A percentile compares a stretch with the other conserved stretches of the same genome.
These are phyloP conservation scores for Fraxinus xanthoxyloides DNA, from an alignment of 305 asterid species.

Conservation along the genomic window DNA sequence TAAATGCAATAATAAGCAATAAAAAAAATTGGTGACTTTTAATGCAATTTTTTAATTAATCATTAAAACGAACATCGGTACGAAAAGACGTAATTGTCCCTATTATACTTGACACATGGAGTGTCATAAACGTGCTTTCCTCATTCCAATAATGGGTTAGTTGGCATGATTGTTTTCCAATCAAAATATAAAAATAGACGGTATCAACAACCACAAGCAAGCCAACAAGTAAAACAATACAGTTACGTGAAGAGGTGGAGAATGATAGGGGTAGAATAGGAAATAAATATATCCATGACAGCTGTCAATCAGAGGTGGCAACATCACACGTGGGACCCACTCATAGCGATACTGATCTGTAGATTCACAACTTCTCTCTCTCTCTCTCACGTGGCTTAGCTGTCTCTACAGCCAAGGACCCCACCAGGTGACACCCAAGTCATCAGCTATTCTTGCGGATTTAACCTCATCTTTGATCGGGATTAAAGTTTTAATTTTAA, in stretches of 20 bases:
- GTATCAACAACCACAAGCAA: not conserved
- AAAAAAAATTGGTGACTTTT: not conserved
- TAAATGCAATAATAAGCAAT: not conserved
- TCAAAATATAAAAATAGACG: no score
- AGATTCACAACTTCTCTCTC: not conserved
- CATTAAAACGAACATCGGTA: not conserved
- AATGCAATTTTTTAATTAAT: not conserved
- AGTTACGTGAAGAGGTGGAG: conserved; percentile 10
- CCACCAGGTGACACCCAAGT: not conserved
- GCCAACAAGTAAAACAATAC: not conserved
- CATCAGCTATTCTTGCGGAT: not conserved
- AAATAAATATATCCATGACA: conserved; percentile 27
- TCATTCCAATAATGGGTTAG: not conserved
- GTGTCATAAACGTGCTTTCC: not conserved
- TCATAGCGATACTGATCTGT: conserved; percentile 50
- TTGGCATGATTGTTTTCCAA: not conserved
- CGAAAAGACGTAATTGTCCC: not conserved
- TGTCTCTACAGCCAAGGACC: conserved; percentile 24
- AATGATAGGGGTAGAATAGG: conserved; percentile 16
- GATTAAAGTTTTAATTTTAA: no score
- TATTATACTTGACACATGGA: not conserved
- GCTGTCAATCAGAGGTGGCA: conserved; percentile 55
- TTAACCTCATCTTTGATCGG: no score
- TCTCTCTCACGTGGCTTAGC: conserved; percentile 50
- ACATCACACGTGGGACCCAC: conserved; percentile 34